Conservation (phyloP, 805 yeast species). For the Candida easanensis region DNA sequence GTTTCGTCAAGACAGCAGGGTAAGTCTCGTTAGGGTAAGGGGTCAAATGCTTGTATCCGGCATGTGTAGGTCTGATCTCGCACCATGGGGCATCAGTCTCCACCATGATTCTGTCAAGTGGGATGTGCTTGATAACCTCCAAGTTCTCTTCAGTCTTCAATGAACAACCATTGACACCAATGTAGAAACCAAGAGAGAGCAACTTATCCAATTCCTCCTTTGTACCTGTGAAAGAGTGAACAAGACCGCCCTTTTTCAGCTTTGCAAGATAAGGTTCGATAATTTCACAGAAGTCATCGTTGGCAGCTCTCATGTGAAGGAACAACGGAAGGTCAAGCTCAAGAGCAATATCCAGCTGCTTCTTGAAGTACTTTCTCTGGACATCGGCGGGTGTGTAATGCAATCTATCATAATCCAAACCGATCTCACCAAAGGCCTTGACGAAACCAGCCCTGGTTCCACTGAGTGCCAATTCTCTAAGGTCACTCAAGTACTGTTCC, state of each 20-base stretch:
- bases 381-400: slow-evolving; percentile 67
- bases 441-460: slow-evolving; percentile 54
- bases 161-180: slow-evolving; percentile 94
- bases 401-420: slow-evolving; percentile 89
- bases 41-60: slow-evolving; percentile 57
- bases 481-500: slow-evolving; percentile 40
- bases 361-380: slow-evolving; percentile 65
- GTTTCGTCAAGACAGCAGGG: slow-evolving; percentile 35
- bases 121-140: slow-evolving; percentile 62
- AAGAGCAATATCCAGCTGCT: slow-evolving; percentile 67
- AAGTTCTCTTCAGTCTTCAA: slow-evolving; percentile 74
- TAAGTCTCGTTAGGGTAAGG: slow-evolving; percentile 55
- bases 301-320: slow-evolving; percentile 85
- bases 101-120: slow-evolving; percentile 65
- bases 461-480: slow-evolving; percentile 46
- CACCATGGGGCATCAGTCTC: slow-evolving; percentile 99
- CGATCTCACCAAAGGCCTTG: slow-evolving; percentile 91
- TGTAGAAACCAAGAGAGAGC: slow-evolving; percentile 56
- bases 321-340: slow-evolving; percentile 72
- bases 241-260: slow-evolving; percentile 58
- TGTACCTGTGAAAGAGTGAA: slow-evolving; percentile 93
- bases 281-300: slow-evolving; percentile 70
- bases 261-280: slow-evolving; percentile 50
- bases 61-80: slow-evolving; percentile 82
- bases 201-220: slow-evolving; percentile 56